Percentiles rank a stretch among this genome's conserved stretches.
Evolutionary conservation across 2,329 filamentous ascomycete genomes (phyloP).

Genomic region (Aquanectria penicillioides): DNA sequence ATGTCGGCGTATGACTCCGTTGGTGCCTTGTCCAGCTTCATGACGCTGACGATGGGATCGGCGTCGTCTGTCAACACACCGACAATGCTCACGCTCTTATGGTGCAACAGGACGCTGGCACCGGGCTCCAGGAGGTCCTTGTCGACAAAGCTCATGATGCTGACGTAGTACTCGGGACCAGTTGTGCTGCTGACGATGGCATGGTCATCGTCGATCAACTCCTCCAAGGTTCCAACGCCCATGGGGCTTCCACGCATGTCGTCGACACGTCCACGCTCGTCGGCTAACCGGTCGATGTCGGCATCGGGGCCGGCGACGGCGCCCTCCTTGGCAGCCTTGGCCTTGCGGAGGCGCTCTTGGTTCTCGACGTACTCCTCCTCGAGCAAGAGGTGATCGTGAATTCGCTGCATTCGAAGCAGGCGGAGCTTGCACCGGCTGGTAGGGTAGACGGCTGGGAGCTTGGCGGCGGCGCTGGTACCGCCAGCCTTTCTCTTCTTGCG

Average conservation of each 20-base stretch:
- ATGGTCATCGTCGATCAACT: slow-evolving; percentile 99
- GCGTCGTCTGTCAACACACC: slow-evolving; percentile 96
- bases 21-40: slow-evolving; percentile 99
- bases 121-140: slow-evolving; percentile 98
- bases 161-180: slow-evolving; percentile 98
- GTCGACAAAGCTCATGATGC: slow-evolving; percentile 99
- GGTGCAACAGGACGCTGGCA: slow-evolving; percentile 92
- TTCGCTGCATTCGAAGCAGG: slow-evolving; percentile 96
- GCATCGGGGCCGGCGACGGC: slow-evolving; percentile 76
- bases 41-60: slow-evolving; percentile 94
- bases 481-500: slow-evolving; percentile 98
- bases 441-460: slow-evolving; percentile 92
- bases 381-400: slow-evolving; percentile 95
- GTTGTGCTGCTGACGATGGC: slow-evolving; percentile 98
- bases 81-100: slow-evolving; percentile 98
- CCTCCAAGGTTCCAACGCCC: slow-evolving; percentile 96
- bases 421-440: slow-evolving; percentile 97
- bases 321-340: slow-evolving; percentile 82
- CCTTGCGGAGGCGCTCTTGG: slow-evolving; percentile 93
- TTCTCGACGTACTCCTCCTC: slow-evolving; percentile 99
- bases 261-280: slow-evolving; percentile 93
- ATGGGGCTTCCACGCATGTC: slow-evolving; percentile 99
- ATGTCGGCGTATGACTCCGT: slow-evolving; percentile 99
- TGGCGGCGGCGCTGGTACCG: slow-evolving; percentile 92
- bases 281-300: slow-evolving; percentile 83